Conservation (phyloP, 257 asterid genomes). For the Marsdenia floribunda region DNA sequence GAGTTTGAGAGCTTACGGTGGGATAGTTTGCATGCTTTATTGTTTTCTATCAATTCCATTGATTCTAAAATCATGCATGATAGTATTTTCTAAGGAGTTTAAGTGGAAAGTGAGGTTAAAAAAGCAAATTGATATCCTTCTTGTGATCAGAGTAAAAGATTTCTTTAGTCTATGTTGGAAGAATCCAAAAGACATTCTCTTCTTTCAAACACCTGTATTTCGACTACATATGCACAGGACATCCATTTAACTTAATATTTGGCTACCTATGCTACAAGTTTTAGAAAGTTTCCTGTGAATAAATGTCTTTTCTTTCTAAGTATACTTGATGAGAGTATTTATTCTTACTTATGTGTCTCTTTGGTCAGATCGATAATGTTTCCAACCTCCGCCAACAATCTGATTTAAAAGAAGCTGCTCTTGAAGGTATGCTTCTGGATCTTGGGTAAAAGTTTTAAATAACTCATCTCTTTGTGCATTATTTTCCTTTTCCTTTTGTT, state of each 20-base stretch:
- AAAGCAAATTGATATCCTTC: too few relatives aligned
- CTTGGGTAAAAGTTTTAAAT: slow-evolving; percentile 6
- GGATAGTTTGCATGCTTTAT: too few relatives aligned
- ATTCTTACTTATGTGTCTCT: too few relatives aligned
- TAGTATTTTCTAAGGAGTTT: neutral
- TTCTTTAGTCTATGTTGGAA: neutral
- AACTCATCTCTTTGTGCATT: neutral
- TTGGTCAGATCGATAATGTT: too few relatives aligned
- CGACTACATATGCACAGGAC: neutral
- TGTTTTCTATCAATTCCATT: too few relatives aligned
- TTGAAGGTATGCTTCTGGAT: slow-evolving; percentile 50
- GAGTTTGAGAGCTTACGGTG: too few relatives aligned
- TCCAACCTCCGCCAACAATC: slow-evolving; percentile 63
- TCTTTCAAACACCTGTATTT: neutral
- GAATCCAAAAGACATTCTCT: neutral
- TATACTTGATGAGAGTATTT: neutral
- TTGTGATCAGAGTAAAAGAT: neutral
- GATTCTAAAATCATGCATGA: too few relatives aligned
- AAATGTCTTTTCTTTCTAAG: neutral
- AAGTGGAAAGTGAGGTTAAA: neutral
- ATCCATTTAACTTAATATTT: neutral
- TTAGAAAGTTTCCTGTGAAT: neutral
- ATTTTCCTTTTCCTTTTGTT: neutral
- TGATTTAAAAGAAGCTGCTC: slow-evolving; percentile 61
- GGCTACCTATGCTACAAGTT: too few relatives aligned